phyloP scores from a whole-genome alignment of 129 eudicot genomes.

The Saussurea involucrata region DNA sequence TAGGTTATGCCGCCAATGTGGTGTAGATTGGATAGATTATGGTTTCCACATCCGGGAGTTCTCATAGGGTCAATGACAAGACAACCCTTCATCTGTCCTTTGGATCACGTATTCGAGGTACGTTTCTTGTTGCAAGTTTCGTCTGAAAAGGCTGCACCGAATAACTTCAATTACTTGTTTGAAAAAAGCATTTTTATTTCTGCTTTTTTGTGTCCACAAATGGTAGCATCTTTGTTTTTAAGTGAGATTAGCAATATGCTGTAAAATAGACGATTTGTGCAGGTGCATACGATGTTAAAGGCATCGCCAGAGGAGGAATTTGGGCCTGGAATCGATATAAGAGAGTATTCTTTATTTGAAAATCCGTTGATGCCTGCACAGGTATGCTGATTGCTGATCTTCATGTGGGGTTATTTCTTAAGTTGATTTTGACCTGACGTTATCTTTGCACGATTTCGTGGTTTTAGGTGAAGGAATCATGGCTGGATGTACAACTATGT shows the following conservation, averaged over 20 bases:
- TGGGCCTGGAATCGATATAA: slow-evolving; percentile 67
- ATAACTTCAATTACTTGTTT: neutral
- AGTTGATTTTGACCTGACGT: slow-evolving; percentile 1
- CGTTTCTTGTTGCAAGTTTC: neutral
- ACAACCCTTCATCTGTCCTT: slow-evolving; percentile 86
- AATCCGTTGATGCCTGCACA: slow-evolving; percentile 67
- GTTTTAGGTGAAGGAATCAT: slow-evolving; percentile 87
- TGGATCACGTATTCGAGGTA: slow-evolving; percentile 99
- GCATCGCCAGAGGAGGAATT: slow-evolving; percentile 66
- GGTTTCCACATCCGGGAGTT: slow-evolving; percentile 97
- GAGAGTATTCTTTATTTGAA: slow-evolving; percentile 86
- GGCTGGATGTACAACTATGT: slow-evolving; percentile 96
- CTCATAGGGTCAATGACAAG: slow-evolving; percentile 76
- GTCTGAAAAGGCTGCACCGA: neutral
- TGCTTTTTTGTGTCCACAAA: neutral
- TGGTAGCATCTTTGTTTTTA: neutral
- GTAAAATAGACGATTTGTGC: slow-evolving; percentile 8
- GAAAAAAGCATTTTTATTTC: neutral
- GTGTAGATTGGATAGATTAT: slow-evolving; percentile 99
- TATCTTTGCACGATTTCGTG: neutral
- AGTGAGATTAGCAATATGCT: too few species aligned
- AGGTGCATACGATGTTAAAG: slow-evolving; percentile 80
- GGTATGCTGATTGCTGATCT: slow-evolving; percentile 35
- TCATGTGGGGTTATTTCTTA: slow-evolving; percentile 4
- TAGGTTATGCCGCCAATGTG: slow-evolving; percentile 98